Conservation (phyloP, 306 rosid species). For the Quercus agrifolia region DNA sequence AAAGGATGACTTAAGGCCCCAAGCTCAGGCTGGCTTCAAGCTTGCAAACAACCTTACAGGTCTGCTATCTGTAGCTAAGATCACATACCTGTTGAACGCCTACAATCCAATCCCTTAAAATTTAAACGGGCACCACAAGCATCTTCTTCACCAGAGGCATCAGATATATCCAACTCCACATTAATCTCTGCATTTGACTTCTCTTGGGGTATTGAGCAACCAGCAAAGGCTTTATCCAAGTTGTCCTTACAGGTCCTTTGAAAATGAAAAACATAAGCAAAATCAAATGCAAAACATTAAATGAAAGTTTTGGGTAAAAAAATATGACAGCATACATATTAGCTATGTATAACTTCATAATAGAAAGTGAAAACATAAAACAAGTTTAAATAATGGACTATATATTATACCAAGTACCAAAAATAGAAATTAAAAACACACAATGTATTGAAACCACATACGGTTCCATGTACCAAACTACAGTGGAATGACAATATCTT, state of each 20-base stretch:
- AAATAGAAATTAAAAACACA: background rate
- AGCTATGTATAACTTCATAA: background rate
- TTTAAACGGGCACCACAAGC: constrained; percentile 51
- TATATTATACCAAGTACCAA: background rate
- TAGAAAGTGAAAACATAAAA: background rate
- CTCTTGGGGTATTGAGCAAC: constrained; percentile 87
- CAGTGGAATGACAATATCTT: background rate
- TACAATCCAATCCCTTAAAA: constrained; percentile 57
- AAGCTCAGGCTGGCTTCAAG: constrained; percentile 19
- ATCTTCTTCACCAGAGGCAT: constrained; percentile 94
- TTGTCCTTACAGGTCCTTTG: constrained; percentile 90
- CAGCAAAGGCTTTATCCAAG: constrained; percentile 61
- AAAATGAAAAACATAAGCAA: constrained; percentile 26
- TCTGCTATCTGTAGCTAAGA: constrained; percentile 15
- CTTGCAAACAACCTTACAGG: background rate
- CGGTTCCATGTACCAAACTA: background rate
- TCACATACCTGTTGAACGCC: constrained; percentile 49
- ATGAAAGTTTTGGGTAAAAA: background rate
- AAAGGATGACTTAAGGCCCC: background rate
- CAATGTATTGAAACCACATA: background rate
- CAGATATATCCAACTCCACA: constrained; percentile 89
- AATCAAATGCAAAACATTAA: constrained; percentile 5
- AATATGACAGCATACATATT: background rate
- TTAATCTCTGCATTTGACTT: constrained; percentile 95
- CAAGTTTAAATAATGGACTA: background rate